Evolutionary conservation across 495 filamentous ascomycete genomes (phyloP), one percentile per base, ranked within the genome.

Genomic region (Hypomontagnella monticulosa): DNA sequence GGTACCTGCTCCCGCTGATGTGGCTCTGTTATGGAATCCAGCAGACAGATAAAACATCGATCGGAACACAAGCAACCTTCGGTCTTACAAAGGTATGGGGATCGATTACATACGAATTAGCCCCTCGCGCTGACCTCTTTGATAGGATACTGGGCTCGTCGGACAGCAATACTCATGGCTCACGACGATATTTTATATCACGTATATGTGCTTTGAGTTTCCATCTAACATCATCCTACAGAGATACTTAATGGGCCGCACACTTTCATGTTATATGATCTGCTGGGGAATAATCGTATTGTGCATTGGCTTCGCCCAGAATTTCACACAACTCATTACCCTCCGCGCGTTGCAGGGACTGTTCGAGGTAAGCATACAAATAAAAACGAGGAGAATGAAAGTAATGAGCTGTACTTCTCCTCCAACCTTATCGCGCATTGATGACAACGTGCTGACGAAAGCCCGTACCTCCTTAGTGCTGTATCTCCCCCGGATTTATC

Each of bases 401-500:
- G 1, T 14, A 11, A 7, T 43, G 9, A 15, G 5, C 40, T 15
- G 12, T 43, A 16, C 15, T 16, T 15, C 40, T 15, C 40, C 40
- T 43, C 15, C 12, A 14, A 15, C 2, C 15, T 3, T 1, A 43
- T 43, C n/a, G 15, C 4, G n/a, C 15, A 18, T 18, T 6, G n/a
- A 11, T 16, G 33, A 19, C 14, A 1, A 11, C 20, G 34, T 14
- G 14, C 43, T 55, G 3, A 56, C 43, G 34, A 5, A 2, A 3
- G 12, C 20, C 32, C 19, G n/a, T n/a, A 5, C 4, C 8, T 43
- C n/a, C 14, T 3, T 34, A 71, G 67, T 76, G 76, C 36, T 76
- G 72, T 50, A 78, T 79, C 41, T 76, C 74, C 3, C 76, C 76
- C n/a, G 76, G 70, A 14, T 79, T 76, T 55, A 70, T 79, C 41